Percentiles rank a stretch among this genome's conserved stretches.
Conservation (phyloP, 1,284 basidiomycete species). For the Marasmius sp. region DNA sequence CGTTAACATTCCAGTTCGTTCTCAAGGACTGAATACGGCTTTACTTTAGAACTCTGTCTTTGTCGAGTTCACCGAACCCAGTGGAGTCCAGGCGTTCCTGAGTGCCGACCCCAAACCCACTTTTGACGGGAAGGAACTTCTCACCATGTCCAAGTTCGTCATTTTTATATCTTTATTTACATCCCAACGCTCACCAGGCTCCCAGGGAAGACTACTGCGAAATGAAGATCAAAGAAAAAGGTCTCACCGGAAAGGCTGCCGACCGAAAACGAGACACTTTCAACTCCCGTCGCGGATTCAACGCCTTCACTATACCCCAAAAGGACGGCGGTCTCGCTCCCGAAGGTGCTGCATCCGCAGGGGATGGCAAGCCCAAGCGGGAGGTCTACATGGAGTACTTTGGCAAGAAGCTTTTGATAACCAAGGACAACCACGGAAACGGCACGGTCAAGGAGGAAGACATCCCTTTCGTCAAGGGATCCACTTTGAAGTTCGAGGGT, state of each 20-base stretch:
- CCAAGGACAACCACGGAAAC: constrained; percentile 60
- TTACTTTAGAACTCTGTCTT: constrained; percentile 85
- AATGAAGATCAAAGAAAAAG: constrained; percentile 98
- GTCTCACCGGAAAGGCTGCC: constrained; percentile 69
- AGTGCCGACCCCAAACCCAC: constrained; percentile 77
- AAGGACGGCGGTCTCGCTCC: constrained; percentile 13
- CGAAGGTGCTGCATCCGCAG: neutral
- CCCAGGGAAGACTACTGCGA: constrained; percentile 85
- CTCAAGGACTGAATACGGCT: neutral
- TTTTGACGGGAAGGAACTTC: constrained; percentile 74
- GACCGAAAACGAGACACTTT: constrained; percentile 53
- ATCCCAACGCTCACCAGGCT: neutral
- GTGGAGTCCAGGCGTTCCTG: constrained; percentile 76
- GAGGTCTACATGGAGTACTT: constrained; percentile 72
- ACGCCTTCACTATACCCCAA: constrained; percentile 65
- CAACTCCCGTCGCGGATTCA: constrained; percentile 65
- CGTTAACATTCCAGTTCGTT: neutral
- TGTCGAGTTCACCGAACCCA: constrained; percentile 82
- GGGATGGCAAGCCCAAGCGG: constrained; percentile 32
- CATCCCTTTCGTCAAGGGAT: constrained; percentile 70
- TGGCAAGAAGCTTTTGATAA: constrained; percentile 61
- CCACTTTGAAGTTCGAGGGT: constrained; percentile 76
- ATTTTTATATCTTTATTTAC: neutral
- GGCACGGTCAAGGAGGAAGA: constrained; percentile 71
- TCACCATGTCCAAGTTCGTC: constrained; percentile 85